These are phyloP conservation scores for Zymoseptoria tritici DNA, from an alignment of 2,329 filamentous ascomycete species.

Conservation along the genomic window DNA sequence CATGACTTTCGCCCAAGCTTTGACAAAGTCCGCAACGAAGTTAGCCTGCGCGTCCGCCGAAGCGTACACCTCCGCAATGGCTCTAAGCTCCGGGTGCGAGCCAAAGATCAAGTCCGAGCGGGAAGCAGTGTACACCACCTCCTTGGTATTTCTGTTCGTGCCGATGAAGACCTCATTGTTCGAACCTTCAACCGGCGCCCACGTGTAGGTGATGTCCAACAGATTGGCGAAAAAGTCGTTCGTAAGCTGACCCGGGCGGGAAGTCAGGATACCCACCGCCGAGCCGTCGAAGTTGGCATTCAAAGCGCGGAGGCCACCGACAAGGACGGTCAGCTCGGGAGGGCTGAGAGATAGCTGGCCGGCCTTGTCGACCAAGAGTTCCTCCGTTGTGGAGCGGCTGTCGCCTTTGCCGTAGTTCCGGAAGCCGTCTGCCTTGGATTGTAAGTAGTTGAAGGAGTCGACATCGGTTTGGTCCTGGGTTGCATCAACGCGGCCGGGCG, in stretches of 20 bases:
- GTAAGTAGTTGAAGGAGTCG: slow-evolving; percentile 55
- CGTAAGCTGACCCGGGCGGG: slow-evolving; percentile 58
- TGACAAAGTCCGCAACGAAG: slow-evolving; percentile 65
- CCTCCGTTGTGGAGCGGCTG: slow-evolving; percentile 55
- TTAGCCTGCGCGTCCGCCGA: slow-evolving; percentile 52
- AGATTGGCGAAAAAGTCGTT: slow-evolving; percentile 81
- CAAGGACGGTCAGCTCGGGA: slow-evolving; percentile 62
- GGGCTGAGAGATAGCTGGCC: slow-evolving; percentile 62
- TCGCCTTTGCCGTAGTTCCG: slow-evolving; percentile 66
- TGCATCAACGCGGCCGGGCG: slow-evolving; percentile 64
- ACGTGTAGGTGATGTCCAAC: slow-evolving; percentile 58
- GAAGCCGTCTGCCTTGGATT: slow-evolving; percentile 68
- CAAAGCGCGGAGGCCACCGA: slow-evolving; percentile 65
- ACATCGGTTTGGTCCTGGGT: slow-evolving; percentile 64
- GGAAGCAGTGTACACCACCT: slow-evolving; percentile 61
- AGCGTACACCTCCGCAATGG: slow-evolving; percentile 63
- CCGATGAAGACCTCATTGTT: slow-evolving; percentile 55
- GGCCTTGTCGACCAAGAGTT: slow-evolving; percentile 64
- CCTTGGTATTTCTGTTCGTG: slow-evolving; percentile 56
- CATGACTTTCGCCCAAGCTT: slow-evolving; percentile 68
- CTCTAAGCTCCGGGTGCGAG: slow-evolving; percentile 64
- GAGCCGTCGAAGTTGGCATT: slow-evolving; percentile 67
- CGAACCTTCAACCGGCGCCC: slow-evolving; percentile 49
- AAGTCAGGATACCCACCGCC: slow-evolving; percentile 59
- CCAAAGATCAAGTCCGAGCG: slow-evolving; percentile 65